A percentile compares a stretch with the other conserved stretches of the same genome.
Evolutionary conservation across 2,329 filamentous ascomycete species (phyloP).

Genomic region (Alternaria rosae): DNA sequence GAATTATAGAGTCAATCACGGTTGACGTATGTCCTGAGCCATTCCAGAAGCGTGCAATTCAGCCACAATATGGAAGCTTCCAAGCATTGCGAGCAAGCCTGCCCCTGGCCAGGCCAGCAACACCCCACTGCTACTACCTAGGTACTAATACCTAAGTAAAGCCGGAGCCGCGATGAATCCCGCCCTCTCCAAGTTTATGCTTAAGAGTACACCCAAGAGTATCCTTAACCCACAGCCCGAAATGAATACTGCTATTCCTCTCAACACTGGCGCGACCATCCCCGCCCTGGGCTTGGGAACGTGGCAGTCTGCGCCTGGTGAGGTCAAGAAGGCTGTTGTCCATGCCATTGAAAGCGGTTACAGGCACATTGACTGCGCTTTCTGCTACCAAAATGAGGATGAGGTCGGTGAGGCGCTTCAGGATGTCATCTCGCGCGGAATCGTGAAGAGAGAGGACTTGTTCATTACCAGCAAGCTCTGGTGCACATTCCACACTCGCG

Average conservation of each 20-base stretch:
- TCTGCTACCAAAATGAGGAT: constrained; percentile 82
- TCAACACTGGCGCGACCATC: constrained; percentile 52
- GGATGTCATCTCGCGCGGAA: constrained; percentile 72
- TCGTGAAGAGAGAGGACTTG: constrained; percentile 76
- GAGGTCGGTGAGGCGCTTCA: constrained; percentile 81
- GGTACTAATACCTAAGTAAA: constrained; percentile 37
- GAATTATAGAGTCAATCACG: constrained; percentile 48
- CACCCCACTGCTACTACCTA: constrained; percentile 24
- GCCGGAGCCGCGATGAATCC: constrained; percentile 45
- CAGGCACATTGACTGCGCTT: constrained; percentile 72
- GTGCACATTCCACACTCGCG: constrained; percentile 77
- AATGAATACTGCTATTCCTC: constrained; percentile 49
- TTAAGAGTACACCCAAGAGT: constrained; percentile 45
- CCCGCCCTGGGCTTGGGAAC: constrained; percentile 50
- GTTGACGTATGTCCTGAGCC: constrained; percentile 18
- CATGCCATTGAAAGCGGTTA: constrained; percentile 60
- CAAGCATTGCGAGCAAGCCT: constrained; percentile 12
- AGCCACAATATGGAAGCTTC: constrained; percentile 12
- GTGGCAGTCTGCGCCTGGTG: constrained; percentile 53
- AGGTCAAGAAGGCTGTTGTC: constrained; percentile 57
- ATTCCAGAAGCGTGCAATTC: constrained; percentile 4
- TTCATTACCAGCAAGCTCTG: constrained; percentile 89
- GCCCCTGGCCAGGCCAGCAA: constrained; percentile 7
- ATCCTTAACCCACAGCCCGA: constrained; percentile 49
- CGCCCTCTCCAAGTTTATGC: constrained; percentile 50